These are phyloP conservation scores for Neonectria ditissima DNA, from an alignment of 2,329 filamentous ascomycete species.

Conservation along the genomic window DNA sequence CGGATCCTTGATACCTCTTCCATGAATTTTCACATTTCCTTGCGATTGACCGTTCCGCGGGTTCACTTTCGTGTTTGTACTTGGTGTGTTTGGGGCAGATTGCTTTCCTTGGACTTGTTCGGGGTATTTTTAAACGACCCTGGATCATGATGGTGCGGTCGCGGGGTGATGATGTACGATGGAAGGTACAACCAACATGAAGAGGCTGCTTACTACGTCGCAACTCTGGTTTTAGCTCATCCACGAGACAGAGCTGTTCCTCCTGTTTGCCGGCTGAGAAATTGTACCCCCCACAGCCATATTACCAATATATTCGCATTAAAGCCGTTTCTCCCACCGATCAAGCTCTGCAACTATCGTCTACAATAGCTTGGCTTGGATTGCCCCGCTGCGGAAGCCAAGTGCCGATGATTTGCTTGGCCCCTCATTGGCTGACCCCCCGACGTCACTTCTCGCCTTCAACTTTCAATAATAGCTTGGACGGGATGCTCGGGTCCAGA, in stretches of 20 bases:
- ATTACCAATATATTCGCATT: background rate
- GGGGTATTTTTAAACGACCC: background rate
- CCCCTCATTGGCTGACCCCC: slow-evolving; percentile 13
- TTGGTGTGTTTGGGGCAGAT: background rate
- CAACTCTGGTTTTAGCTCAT: background rate
- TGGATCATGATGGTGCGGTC: background rate
- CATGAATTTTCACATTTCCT: background rate
- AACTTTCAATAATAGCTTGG: background rate
- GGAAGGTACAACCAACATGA: background rate
- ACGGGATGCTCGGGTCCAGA: background rate
- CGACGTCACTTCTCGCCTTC: slow-evolving; percentile 12
- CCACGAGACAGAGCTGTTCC: background rate
- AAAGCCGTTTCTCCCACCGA: background rate
- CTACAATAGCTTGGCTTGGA: background rate
- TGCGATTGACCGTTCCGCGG: background rate
- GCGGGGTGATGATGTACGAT: background rate
- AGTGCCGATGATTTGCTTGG: slow-evolving; percentile 1
- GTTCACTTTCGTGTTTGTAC: background rate
- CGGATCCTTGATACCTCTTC: background rate
- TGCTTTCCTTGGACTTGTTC: background rate
- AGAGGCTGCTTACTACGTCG: background rate
- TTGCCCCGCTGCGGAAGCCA: slow-evolving; percentile 2
- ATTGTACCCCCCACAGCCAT: background rate
- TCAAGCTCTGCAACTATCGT: background rate
- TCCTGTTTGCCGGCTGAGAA: background rate